Percentiles rank a stretch among this genome's conserved stretches.
Conservation (phyloP, 257 asterid genomes). For the Nyctanthes arbortristis region DNA sequence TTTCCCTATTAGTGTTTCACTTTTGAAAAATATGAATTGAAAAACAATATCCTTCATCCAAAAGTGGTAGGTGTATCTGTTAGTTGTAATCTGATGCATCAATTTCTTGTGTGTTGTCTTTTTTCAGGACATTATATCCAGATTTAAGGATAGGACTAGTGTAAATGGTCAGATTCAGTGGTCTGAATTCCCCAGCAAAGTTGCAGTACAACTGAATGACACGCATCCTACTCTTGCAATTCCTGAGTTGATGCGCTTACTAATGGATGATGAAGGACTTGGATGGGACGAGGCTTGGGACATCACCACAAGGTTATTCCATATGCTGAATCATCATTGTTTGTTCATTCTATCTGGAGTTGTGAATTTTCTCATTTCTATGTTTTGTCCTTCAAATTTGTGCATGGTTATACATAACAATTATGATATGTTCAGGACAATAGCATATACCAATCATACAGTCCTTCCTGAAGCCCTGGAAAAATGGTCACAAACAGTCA, state of each 20-base stretch:
- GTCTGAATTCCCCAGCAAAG: conserved; percentile 89
- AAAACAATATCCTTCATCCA: conserved; percentile 11
- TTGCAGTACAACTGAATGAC: conserved; percentile 95
- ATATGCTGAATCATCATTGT: conserved; percentile 8
- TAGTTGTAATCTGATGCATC: not conserved
- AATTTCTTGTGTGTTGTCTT: conserved; percentile 19
- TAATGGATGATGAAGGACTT: conserved; percentile 89
- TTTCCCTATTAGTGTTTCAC: not conserved
- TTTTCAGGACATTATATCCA: conserved; percentile 79
- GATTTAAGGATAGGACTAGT: conserved; percentile 79
- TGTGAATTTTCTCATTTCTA: conserved; percentile 24
- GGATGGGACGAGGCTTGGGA: conserved; percentile 99
- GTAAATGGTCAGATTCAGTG: conserved; percentile 55
- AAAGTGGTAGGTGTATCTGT: conserved; percentile 23
- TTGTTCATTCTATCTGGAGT: not conserved
- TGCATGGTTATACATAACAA: conserved; percentile 26
- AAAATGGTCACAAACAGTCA: conserved; percentile 97
- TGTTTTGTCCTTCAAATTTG: conserved; percentile 12
- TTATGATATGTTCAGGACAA: conserved; percentile 55
- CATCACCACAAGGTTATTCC: conserved; percentile 72
- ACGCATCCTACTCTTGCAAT: conserved; percentile 98
- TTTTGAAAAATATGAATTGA: conserved; percentile 14
- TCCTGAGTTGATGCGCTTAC: conserved; percentile 96
- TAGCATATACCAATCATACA: conserved; percentile 97
- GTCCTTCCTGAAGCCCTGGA: conserved; percentile 99